phyloP scores from a whole-genome alignment of 1,284 basidiomycete genomes.

The Agroathelia rolfsii region DNA sequence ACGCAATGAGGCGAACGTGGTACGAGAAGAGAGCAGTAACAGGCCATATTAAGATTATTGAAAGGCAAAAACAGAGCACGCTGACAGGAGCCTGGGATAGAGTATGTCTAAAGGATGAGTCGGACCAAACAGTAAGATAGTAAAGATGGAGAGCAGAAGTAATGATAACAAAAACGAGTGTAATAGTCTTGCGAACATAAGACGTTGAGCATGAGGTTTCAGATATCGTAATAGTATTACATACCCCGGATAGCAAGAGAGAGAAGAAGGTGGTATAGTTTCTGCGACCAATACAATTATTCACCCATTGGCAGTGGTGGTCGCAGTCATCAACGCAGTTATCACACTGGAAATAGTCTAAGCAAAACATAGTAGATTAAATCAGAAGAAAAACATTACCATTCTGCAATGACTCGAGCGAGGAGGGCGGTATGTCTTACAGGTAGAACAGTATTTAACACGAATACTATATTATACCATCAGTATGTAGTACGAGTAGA shows the following conservation, averaged over 20 bases:
- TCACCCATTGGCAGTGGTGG: slow-evolving; percentile 92
- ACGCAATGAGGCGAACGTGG: slow-evolving; percentile 67
- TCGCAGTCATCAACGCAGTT: slow-evolving; percentile 89
- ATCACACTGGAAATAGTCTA: slow-evolving; percentile 54
- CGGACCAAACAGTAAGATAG: slow-evolving; percentile 46
- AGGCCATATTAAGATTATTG: slow-evolving; percentile 69
- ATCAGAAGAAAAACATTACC: slow-evolving; percentile 31
- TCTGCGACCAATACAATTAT: slow-evolving; percentile 85
- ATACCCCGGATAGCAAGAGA: slow-evolving; percentile 62
- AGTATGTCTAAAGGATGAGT: slow-evolving; percentile 46
- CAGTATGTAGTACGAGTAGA: slow-evolving; percentile 7
- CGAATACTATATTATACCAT: slow-evolving; percentile 48
- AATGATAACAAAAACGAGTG: slow-evolving; percentile 65
- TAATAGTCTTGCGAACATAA: slow-evolving; percentile 40
- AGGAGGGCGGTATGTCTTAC: slow-evolving; percentile 82
- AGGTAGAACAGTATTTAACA: slow-evolving; percentile 87
- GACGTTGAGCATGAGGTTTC: slow-evolving; percentile 8
- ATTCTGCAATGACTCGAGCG: slow-evolving; percentile 89
- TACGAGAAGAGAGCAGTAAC: slow-evolving; percentile 72
- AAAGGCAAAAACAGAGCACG: slow-evolving; percentile 66
- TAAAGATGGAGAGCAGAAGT: slow-evolving; percentile 78
- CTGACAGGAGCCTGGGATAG: slow-evolving; percentile 59
- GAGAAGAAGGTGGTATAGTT: slow-evolving; percentile 88
- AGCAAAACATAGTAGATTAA: slow-evolving; percentile 5
- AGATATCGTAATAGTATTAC: slow-evolving; percentile 23